Base-by-base conservation (phyloP, 78 protist species). In the Dictyostelium intermedium region DNA sequence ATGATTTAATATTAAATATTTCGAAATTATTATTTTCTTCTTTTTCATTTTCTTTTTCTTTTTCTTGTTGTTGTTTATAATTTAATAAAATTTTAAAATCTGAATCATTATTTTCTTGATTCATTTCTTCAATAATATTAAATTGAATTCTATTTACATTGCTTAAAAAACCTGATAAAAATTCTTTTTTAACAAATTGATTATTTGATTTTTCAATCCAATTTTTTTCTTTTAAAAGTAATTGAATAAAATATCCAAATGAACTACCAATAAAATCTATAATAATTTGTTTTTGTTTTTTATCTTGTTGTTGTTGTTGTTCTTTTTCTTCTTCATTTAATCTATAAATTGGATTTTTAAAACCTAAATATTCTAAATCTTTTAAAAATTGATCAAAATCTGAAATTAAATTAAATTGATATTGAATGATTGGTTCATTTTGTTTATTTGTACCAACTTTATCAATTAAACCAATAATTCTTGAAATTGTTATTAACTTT, bases 121-220 rank as follows among this genome's bases (percentile, higher is more conserved):
- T 56, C 3, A 30, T 70, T 32, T 74, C 81, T 37, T 74, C 81
- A 30, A 74, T 37, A 74, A 74, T 41, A 41, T 77, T 77, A 41
- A 77, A 77, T 41, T 77, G 63, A 77, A 77, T 41, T 77, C 82
- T 77, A 77, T 77, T 77, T 77, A 47, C 23, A 77, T 77, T 77
- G n/a, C 82, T 77, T 8, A 77, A 41, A 77, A 77, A 77, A 41
- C 82, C 41, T n/a, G 82, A 77, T 41, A 77, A 41, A 77, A 77
- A 77, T 77, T 77, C 79, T 72, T 72, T 27, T 72, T 27, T 35
- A 39, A 77, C n/a, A n/a, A 39, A 11, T 77, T 18, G 32, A 41
- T 77, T 77, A 77, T 77, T 77, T 77, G 60, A 77, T 77, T 35
- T 77, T 77, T 77, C 50, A 77, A 77, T 41, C 82, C 82, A 77